Base-by-base conservation (phyloP, 768 basidiomycete genomes). In the Coprinopsis strossmayeri region DNA sequence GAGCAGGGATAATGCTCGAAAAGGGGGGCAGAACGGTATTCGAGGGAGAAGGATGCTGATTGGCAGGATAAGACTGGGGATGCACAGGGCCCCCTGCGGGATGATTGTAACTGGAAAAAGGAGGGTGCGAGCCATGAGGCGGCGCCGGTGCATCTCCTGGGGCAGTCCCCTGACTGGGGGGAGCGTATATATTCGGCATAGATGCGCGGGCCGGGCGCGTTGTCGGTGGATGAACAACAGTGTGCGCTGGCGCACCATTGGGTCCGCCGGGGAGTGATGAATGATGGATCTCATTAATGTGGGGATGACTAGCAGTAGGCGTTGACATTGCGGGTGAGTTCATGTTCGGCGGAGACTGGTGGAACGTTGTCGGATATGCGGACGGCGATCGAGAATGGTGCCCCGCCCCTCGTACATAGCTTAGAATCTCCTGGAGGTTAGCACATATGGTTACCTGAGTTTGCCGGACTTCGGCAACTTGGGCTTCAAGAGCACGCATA, bases 401-500 rank as follows among this genome's bases (percentile, higher is more conserved):
- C 2, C 73, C 64, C 23, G 74, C 73, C 53, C 69, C 72, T n/a
- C 89, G 85, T 34, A 96, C 66, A 55, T 89, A 83, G 15, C 79
- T 71, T 45, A 88, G 81, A 51, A 97, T 78, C 59, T 95, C 93
- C 45, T 81, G 69, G 10, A 97, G 74, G 0, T 81, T 86, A 56
- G 72, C 85, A 56, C 90, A 87, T 42, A 95, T 95, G 11, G 79
- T 73, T 24, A 72, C 67, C 61, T 91, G 88, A 0, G 81, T 76
- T 47, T 78, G 73, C 47, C 82, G 81, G 59, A 91, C 89, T 44
- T 91, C 89, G 37, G 85, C 77, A 46, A 95, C 92, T 65, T 91
- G 89, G 23, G 76, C 56, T 66, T 96, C 93, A 47, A 96, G 78
- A 60, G 82, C 91, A 58, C 90, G 82, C 54, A 96, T 94, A 43